Evolutionary conservation across 1,284 basidiomycete genomes (phyloP).

Genomic region (Pseudozyma flocculosa): DNA sequence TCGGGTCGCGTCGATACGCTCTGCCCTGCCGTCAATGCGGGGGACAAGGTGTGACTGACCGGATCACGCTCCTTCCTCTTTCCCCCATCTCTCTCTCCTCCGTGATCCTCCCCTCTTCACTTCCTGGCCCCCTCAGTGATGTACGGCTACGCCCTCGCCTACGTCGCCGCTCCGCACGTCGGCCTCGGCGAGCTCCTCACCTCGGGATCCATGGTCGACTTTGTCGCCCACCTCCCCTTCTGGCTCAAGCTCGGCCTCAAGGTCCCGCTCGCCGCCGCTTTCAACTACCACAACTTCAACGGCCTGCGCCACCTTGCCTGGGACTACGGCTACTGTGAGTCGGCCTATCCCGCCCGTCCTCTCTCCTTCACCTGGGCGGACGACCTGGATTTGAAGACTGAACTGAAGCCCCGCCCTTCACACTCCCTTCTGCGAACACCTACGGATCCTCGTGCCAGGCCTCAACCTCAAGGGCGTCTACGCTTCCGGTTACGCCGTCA

Average conservation of each 20-base stretch:
- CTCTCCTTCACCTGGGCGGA: slow-evolving; percentile 1
- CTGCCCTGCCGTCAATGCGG: too few relatives aligned
- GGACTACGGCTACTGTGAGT: slow-evolving; percentile 85
- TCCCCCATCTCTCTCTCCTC: too few relatives aligned
- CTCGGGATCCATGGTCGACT: slow-evolving; percentile 74
- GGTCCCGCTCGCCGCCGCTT: slow-evolving; percentile 36
- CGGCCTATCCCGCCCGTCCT: slow-evolving; percentile 1
- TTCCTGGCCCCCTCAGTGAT: slow-evolving; percentile 60
- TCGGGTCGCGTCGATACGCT: too few relatives aligned
- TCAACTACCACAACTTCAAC: slow-evolving; percentile 79
- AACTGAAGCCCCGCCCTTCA: too few relatives aligned
- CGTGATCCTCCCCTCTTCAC: not conserved
- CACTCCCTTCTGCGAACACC: too few relatives aligned
- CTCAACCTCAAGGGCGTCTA: slow-evolving; percentile 52
- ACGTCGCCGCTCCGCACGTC: slow-evolving; percentile 76
- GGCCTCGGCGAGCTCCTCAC: slow-evolving; percentile 65
- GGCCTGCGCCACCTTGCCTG: slow-evolving; percentile 87
- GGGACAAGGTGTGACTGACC: too few relatives aligned
- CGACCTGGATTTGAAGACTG: too few relatives aligned
- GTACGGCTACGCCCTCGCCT: slow-evolving; percentile 84
- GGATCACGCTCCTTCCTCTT: too few relatives aligned
- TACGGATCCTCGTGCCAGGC: too few relatives aligned
- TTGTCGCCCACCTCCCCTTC: slow-evolving; percentile 64
- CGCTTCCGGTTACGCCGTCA: slow-evolving; percentile 45
- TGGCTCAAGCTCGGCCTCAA: slow-evolving; percentile 57